Percentiles rank a stretch among this genome's conserved stretches.
Evolutionary conservation across 169 alveolate species (phyloP).

Genomic region (Perkinsus olseni): DNA sequence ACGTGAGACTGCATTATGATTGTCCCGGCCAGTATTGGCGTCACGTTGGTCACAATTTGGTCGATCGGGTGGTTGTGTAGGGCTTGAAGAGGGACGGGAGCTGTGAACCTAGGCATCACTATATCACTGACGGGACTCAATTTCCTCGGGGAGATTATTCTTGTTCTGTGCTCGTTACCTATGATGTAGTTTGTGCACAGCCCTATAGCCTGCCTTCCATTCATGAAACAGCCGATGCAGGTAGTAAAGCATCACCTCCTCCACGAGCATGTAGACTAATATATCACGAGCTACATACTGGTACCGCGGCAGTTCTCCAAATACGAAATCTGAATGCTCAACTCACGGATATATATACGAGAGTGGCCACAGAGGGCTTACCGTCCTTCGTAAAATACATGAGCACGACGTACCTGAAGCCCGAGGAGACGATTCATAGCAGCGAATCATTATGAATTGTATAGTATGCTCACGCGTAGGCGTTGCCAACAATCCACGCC

Average conservation of each 20-base stretch:
- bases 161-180: not conserved
- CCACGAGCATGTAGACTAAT: not conserved
- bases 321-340: not conserved
- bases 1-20: not conserved
- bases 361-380: not conserved
- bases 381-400: not conserved
- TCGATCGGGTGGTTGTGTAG: not conserved
- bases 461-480: not conserved
- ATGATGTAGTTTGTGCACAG: not conserved
- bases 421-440: too few species aligned
- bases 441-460: not conserved
- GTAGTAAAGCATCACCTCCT: not conserved
- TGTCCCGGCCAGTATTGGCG: not conserved
- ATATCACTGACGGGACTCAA: too few species aligned
- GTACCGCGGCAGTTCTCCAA: not conserved
- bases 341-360: not conserved
- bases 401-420: not conserved
- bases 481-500: not conserved
- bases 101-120: not conserved
- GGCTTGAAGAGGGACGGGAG: not conserved
- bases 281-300: not conserved
- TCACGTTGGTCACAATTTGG: not conserved
- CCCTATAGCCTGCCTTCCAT: not conserved
- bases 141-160: too few species aligned
- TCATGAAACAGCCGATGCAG: not conserved